Conservation (phyloP, 2,329 filamentous ascomycete genomes). For the Pyrenochaeta sp. region DNA sequence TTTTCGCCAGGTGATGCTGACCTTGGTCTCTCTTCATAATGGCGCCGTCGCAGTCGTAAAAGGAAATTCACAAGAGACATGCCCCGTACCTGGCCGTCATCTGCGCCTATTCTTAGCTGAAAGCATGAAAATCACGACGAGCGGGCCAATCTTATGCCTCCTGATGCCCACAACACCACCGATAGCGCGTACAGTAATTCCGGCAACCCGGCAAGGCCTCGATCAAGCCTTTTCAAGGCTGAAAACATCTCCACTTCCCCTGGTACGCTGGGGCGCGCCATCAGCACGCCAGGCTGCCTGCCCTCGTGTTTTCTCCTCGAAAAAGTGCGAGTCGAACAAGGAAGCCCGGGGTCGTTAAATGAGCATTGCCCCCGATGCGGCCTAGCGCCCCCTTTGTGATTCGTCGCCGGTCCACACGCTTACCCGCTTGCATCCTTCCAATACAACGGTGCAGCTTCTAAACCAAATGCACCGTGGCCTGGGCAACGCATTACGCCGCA, state of each 20-base stretch:
- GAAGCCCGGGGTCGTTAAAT: conserved; percentile 11
- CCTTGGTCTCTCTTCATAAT: background rate
- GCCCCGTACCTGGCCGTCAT: background rate
- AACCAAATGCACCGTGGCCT: conserved; percentile 12
- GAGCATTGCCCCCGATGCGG: conserved; percentile 8
- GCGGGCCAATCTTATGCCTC: background rate
- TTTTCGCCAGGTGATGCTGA: background rate
- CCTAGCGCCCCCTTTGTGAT: conserved; percentile 16
- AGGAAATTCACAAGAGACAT: background rate
- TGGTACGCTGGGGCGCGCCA: background rate
- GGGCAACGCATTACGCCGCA: conserved; percentile 7
- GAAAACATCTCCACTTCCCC: background rate
- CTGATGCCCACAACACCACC: background rate
- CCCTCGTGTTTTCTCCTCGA: background rate
- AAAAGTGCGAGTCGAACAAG: background rate
- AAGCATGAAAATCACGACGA: background rate
- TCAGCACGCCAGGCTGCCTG: background rate
- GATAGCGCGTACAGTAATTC: background rate
- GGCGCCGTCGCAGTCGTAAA: background rate
- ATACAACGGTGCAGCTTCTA: conserved; percentile 27
- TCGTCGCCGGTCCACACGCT: conserved; percentile 13
- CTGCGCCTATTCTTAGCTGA: background rate
- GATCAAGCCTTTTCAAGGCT: conserved; percentile 1
- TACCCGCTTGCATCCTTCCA: conserved; percentile 16
- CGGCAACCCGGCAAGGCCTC: background rate